Base-by-base conservation (phyloP, 768 basidiomycete genomes). In the Tubosaeta sp. region DNA sequence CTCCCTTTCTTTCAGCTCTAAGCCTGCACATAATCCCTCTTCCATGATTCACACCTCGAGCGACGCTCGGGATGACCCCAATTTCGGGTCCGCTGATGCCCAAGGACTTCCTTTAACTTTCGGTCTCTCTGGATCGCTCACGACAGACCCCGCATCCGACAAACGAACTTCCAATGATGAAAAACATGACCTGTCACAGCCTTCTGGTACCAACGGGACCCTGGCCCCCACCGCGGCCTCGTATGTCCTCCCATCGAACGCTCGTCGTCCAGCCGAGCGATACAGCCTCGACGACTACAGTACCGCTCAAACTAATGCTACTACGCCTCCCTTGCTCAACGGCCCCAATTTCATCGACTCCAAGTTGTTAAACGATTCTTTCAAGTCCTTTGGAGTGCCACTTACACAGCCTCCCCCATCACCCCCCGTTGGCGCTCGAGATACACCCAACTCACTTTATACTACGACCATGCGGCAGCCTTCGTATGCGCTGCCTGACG, bases 231-330 rank as follows among this genome's bases (percentile, higher is more conserved):
- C 55, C 55, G 60, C 70, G 1, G 64, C 73, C 19, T 77, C 79
- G 12, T 77, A 79, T 63, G 71, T 72, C 18, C 62, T 76, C 31
- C 74, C 80, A 18, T 73, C 71, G 24, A 68, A 71, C 19, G 54
- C 76, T 40, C 76, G 73, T 53, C 72, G 77, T 52, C 75, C 78
- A 10, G 65, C 74, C 22, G 80, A 82, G 56, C 72, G 79, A 30
- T 79, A 77, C 62, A 80, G 76, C 59, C 62, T 79, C 16, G 81
- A 80, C 46, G 77, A 80, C 49, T 59, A 53, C 53, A 53, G 30
- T n/a, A 41, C 55, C 44, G 29, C 49, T 31, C 61, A 56, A 16
- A 44, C 12, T 47, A 68, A 55, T 27, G 61, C 56, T 30, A 49
- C 51, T 3, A 16, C 54, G 3, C 44, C 58, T 13, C 56, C 61